Base-by-base conservation (phyloP, 345 rosid genomes). In the Garcia nutans region DNA sequence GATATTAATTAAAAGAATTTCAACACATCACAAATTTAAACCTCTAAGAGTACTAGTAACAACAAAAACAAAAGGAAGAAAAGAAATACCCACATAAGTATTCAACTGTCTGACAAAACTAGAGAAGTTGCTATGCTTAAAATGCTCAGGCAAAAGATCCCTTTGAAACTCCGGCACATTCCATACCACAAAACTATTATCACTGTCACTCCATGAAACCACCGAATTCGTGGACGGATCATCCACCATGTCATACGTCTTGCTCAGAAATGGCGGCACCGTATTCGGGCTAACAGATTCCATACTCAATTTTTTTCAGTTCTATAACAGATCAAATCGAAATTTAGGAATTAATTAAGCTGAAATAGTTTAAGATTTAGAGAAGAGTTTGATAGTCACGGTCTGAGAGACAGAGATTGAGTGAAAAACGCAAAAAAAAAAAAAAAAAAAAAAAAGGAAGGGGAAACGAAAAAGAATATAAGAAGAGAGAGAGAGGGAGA, bases 91-190 rank as follows among this genome's bases (percentile, higher is more conserved):
- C 74, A 93, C 97, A 71, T 92, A 93, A 67, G 98, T 93, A 70
- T 93, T 93, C 44, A 93, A 80, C 79, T 93, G 98, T 42, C 98
- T 86, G 82, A 93, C 97, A 56, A 93, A 93, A 86, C 98, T 91
- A 56, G 97, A 89, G 88, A 91, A 92, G 80, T 93, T 93, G 66
- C 84, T 90, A 79, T 93, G 98, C 91, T 93, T 92, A 81, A 93
- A 93, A 81, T 73, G 74, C 44, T 79, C 74, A 6, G 82, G 82
- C 26, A 79, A 44, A 17, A 79, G 71, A 9, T 70, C 72, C 58
- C 45, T 79, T 15, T 74, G 78, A 61, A 79, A 74, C 62, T 74
- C 82, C 10, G 76, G 78, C 15, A 79, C 67, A 44, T 64, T 74
- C 82, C 78, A 79, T 8, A 79, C 82, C 42, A 79, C 78, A 31